Percentiles rank a stretch among this genome's conserved stretches.
Evolutionary conservation across 75 land plant species (phyloP).

Genomic region (Picea glauca): DNA sequence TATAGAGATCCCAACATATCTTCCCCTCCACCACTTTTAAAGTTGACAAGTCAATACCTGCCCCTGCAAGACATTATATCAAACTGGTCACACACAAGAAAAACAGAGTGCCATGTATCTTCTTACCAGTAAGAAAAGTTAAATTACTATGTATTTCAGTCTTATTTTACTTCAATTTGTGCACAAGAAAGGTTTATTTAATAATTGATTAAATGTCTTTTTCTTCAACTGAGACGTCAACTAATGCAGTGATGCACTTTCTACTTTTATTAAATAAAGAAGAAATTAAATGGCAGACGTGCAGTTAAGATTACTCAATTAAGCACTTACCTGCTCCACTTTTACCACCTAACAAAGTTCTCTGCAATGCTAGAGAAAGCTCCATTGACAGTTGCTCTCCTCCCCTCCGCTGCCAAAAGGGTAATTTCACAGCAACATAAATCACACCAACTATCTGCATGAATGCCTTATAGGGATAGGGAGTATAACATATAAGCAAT

Average conservation of each 20-base stretch:
- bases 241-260: neutral
- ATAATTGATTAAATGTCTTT: neutral
- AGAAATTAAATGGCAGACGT: neutral
- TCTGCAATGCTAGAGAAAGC: conserved; percentile 73
- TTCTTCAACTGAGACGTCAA: neutral
- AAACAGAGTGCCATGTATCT: neutral
- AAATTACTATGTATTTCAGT: neutral
- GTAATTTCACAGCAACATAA: neutral
- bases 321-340: conserved; percentile 75
- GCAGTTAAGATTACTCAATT: neutral
- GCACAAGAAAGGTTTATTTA: neutral
- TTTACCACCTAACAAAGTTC: conserved; percentile 78
- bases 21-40: conserved; percentile 73
- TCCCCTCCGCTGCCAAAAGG: conserved; percentile 68
- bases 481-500: neutral
- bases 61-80: conserved; percentile 51
- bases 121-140: neutral
- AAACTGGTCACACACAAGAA: neutral
- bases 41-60: conserved; percentile 82
- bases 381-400: conserved; percentile 89
- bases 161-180: neutral
- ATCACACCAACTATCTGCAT: too few relatives aligned
- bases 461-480: neutral
- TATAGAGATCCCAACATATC: conserved; percentile 93
- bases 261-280: neutral